Conservation (phyloP, 2,329 filamentous ascomycete genomes). For the Blumeriella jaapii region DNA sequence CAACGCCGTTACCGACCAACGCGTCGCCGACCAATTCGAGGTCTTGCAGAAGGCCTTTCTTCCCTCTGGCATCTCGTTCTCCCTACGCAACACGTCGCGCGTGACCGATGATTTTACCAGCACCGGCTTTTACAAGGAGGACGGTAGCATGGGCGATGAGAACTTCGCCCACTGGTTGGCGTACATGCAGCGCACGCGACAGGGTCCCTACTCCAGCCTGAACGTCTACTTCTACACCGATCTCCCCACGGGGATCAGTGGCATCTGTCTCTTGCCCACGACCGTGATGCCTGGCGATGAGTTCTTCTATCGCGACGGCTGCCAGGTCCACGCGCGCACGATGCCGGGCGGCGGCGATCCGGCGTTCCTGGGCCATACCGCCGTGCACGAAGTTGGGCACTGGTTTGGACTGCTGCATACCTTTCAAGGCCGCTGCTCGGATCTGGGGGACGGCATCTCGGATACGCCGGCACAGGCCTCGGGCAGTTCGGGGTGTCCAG, state of each 20-base stretch:
- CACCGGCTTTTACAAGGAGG: no score
- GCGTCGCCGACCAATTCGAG: no score
- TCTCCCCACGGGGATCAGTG: slow-evolving; percentile 3
- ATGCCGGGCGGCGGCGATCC: slow-evolving; percentile 30
- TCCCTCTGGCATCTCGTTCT: no score
- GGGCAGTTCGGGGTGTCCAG: slow-evolving; percentile 28
- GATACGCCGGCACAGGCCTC: slow-evolving; percentile 32
- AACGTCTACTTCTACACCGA: slow-evolving; percentile 26
- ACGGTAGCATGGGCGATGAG: no score
- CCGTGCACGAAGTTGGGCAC: slow-evolving; percentile 36
- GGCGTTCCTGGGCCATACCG: slow-evolving; percentile 29
- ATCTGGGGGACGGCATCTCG: slow-evolving; percentile 29
- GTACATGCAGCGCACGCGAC: no score
- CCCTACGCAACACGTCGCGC: no score
- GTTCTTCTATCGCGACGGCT: slow-evolving; percentile 29
- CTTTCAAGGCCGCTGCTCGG: slow-evolving; percentile 34
- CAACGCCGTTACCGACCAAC: no score
- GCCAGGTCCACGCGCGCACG: slow-evolving; percentile 29
- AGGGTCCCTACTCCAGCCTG: slow-evolving; percentile 27
- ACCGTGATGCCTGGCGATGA: slow-evolving; percentile 1
- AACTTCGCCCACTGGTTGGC: no score
- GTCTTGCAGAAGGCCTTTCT: no score
- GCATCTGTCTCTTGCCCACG: slow-evolving; percentile 11
- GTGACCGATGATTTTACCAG: no score
- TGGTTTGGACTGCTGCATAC: slow-evolving; percentile 39